phyloP scores from a whole-genome alignment of 2,329 filamentous ascomycete genomes.

The Akanthomyces lecanii region DNA sequence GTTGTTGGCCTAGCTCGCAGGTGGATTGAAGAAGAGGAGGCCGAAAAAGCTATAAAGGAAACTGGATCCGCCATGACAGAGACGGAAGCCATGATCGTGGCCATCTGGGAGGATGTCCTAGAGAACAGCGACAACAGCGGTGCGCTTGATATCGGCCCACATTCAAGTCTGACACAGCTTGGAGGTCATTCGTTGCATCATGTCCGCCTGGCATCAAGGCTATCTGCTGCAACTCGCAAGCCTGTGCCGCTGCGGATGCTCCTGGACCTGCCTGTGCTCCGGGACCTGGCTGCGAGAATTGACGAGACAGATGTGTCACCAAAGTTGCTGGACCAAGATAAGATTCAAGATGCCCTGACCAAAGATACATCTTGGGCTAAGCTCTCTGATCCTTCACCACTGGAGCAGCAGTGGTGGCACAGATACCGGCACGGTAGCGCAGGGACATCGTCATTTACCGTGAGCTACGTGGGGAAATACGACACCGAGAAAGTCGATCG shows the following conservation, averaged over 20 bases:
- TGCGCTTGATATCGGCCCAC: slow-evolving; percentile 13
- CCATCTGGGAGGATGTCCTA: slow-evolving; percentile 20
- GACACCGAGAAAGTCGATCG: slow-evolving; percentile 17
- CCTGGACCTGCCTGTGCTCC: slow-evolving; percentile 15
- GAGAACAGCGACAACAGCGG: slow-evolving; percentile 4
- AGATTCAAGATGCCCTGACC: background rate
- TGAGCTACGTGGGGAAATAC: slow-evolving; percentile 21
- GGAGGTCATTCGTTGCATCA: slow-evolving; percentile 28
- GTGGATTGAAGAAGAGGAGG: background rate
- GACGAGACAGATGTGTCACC: background rate
- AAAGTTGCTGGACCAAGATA: background rate
- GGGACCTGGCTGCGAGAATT: background rate
- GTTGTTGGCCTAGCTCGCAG: slow-evolving; percentile 18
- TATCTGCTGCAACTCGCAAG: background rate
- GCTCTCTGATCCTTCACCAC: slow-evolving; percentile 1
- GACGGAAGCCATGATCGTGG: background rate
- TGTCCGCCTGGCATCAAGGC: slow-evolving; percentile 19
- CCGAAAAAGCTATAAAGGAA: background rate
- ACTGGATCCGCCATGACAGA: background rate
- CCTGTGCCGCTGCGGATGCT: slow-evolving; percentile 21
- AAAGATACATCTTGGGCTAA: background rate
- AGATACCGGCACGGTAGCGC: background rate
- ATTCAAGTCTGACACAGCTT: slow-evolving; percentile 25
- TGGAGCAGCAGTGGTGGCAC: slow-evolving; percentile 2
- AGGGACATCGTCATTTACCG: slow-evolving; percentile 27